These are phyloP conservation scores for Chloris gayana DNA, from an alignment of 176 grass and related monocot genomes.

Conservation along the genomic window DNA sequence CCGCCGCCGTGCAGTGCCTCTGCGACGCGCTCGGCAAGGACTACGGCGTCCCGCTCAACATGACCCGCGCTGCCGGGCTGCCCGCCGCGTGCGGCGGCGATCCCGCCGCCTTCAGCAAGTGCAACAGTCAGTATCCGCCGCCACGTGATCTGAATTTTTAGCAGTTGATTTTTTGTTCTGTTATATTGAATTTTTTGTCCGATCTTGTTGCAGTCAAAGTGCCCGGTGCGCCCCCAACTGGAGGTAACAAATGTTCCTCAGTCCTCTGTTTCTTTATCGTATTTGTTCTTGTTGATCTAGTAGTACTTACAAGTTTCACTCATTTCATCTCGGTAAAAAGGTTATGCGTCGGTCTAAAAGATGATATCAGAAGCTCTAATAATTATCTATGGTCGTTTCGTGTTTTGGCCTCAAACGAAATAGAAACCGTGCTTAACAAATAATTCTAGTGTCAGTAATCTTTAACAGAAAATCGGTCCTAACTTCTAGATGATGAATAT, in stretches of 20 bases:
- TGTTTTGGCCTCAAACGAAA: not conserved
- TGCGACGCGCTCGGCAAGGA: slow-evolving; percentile 34
- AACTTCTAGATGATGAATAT: not conserved
- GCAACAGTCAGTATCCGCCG: slow-evolving; percentile 45
- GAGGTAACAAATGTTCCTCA: slow-evolving; percentile 29
- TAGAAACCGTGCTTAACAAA: not conserved
- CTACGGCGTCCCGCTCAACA: slow-evolving; percentile 40
- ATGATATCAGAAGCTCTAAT: not conserved
- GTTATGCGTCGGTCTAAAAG: not conserved
- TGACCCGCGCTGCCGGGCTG: slow-evolving; percentile 56
- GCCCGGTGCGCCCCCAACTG: slow-evolving; percentile 29
- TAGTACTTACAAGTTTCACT: not conserved
- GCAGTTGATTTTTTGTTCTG: not conserved
- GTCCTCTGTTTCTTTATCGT: not conserved
- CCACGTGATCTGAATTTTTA: not conserved
- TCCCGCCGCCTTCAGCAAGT: slow-evolving; percentile 49
- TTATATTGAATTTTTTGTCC: not conserved
- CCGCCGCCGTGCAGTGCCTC: slow-evolving; percentile 55
- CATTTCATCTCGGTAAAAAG: not conserved
- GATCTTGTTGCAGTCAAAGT: slow-evolving; percentile 34
- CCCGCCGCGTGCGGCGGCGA: slow-evolving; percentile 57
- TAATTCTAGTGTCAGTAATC: not conserved
- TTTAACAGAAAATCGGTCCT: not conserved
- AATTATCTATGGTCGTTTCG: not conserved
- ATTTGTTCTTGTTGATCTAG: not conserved